Conservation (phyloP, 495 filamentous ascomycete genomes). For the Penicillium cosmopolitanum region DNA sequence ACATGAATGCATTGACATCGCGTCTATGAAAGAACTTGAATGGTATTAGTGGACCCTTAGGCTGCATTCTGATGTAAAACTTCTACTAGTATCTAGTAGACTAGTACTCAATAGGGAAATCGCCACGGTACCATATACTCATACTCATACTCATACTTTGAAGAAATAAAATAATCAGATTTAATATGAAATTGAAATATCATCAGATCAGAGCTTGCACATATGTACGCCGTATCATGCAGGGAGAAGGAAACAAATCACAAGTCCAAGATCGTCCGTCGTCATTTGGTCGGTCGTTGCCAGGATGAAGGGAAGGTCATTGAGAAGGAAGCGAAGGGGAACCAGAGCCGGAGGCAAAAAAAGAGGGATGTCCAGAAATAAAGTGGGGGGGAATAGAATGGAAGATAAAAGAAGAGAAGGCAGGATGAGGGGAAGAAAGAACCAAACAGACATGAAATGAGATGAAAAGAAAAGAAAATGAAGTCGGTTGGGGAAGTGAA, state of each 20-base stretch:
- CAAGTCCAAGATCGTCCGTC: slow-evolving; percentile 4
- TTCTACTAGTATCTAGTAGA: no score
- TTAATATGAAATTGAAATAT: slow-evolving; percentile 13
- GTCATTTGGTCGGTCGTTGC: slow-evolving; percentile 10
- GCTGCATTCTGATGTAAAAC: no score
- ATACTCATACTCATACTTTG: no score
- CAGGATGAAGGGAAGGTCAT: slow-evolving; percentile 10
- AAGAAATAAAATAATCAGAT: no score
- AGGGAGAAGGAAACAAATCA: slow-evolving; percentile 23
- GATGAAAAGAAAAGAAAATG: not conserved
- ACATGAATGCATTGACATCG: no score
- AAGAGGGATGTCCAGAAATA: slow-evolving; percentile 12
- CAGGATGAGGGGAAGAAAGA: slow-evolving; percentile 13
- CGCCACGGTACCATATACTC: no score
- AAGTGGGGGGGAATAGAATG: slow-evolving; percentile 7
- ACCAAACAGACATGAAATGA: slow-evolving; percentile 8
- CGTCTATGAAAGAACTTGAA: no score
- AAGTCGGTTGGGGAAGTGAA: not conserved
- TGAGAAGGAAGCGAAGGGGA: slow-evolving; percentile 1
- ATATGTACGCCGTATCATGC: slow-evolving; percentile 36
- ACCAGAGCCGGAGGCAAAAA: not conserved
- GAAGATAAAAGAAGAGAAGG: slow-evolving; percentile 11
- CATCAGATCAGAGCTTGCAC: slow-evolving; percentile 23
- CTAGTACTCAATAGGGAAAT: no score
- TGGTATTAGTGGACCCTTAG: no score